Base-by-base conservation (phyloP, 192 early-diverging fungal species). In the Umbelopsis ramanniana region DNA sequence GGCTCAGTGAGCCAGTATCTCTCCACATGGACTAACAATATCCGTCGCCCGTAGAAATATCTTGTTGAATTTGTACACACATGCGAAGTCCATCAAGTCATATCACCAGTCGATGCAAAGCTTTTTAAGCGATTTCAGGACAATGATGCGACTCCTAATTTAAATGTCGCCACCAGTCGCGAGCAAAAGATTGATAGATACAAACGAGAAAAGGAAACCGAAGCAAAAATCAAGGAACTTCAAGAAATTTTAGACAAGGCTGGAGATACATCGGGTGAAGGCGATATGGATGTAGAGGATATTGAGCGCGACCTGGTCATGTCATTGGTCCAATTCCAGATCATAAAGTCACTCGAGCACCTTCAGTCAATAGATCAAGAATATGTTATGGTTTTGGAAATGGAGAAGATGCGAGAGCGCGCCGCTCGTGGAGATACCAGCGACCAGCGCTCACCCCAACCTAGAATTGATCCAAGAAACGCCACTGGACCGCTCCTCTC, bases 171-270 rank as follows among this genome's bases (percentile, higher is more conserved):
- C 68, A 79, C 81, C 68, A 72, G 80, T 75, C 78, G 93, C 74
- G 74, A 86, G 72, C 89, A 84, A 52, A 93, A 96, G 74, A 92
- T 94, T 78, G 89, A 84, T 0, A 83, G 92, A 1, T 91, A 86
- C 68, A 91, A 93, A 66, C 83, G 93, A 10, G 95, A 97, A 74
- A 90, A 93, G 74, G 87, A 84, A 23, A 74, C 87, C n/a, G 87
- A 86, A 72, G 78, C 83, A 38, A 82, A 83, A 55, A 81, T 92
- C 40, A 77, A 87, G 38, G 78, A 71, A 24, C 50, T 79, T 29
- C 77, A 70, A 33, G 47, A 9, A 24, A 69, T 68, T n/a, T 29
- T 79, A n/a, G 72, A 72, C 6, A 66, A 55, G 37, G 26, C 67
- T 15, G 19, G 55, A 7, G 54, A 68, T 35, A 70, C 69, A 48